Base-by-base conservation (phyloP, 2,329 filamentous ascomycete species). In the Exserohilum turcica region DNA sequence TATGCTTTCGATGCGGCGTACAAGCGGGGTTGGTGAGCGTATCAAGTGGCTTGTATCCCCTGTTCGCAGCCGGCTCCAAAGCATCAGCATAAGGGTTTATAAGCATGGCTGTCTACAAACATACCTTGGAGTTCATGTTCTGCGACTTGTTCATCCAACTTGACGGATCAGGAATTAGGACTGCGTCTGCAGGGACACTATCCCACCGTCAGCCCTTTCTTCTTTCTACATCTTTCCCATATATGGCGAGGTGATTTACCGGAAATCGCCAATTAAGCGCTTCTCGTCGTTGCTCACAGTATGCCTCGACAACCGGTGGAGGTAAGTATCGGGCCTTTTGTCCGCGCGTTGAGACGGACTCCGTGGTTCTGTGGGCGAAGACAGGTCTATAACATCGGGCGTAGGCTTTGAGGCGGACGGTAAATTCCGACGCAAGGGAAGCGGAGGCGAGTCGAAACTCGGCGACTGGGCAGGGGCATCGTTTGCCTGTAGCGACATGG, bases 131-230 rank as follows among this genome's bases (percentile, higher is more conserved):
- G 31, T 29, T 35, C 48, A 48, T 52, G 21, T 12, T 19, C 19
- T 28, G 24, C 15, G 42, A 19, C 45, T 54, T n/a, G 8, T n/a
- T 47, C 43, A 52, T 40, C 52, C 54, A 60, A 16, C 29, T 50
- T 15, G 33, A 51, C n/a, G 60, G 60, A 19, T 57, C 28, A 10
- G 65, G 63, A 18, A 54, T 37, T 10, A n/a, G 35, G 9, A 59
- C 57, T 5, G 61, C 62, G 46, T 68, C 64, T 9, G 59, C 56
- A 5, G 62, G 64, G 21, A 36, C 46, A 15, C 61, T 65, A 36
- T 13, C 31, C 19, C 28, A 27, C 10, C 9, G 42, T 67, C 52
- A 67, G 56, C 47, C 19, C 39, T 13, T 19, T 19, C 27, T 24
- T 24, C 32, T 24, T 40, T 6, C 3, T 19, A 6, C 12, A 15